Evolutionary conservation across 306 rosid species (phyloP).

Genomic region (Oxytropis ochrocephala): DNA sequence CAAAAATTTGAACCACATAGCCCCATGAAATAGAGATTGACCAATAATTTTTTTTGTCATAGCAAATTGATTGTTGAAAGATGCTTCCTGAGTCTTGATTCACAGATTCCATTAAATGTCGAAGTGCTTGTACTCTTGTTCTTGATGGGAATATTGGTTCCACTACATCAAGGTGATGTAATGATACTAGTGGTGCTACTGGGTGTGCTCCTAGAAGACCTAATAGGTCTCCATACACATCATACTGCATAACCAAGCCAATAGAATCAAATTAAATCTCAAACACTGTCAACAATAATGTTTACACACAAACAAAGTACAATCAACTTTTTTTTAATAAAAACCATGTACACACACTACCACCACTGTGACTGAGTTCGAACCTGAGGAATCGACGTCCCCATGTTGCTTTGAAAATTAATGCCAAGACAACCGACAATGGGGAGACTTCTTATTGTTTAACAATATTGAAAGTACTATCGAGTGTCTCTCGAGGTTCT

Average conservation of each 20-base stretch:
- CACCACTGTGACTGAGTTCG: too few species aligned
- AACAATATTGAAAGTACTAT: too few species aligned
- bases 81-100: conserved; percentile 62
- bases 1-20: conserved; percentile 66
- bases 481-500: too few species aligned
- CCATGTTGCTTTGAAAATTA: too few species aligned
- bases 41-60: conserved; percentile 58
- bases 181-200: conserved; percentile 59
- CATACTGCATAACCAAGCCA: conserved; percentile 54
- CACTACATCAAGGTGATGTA: conserved; percentile 85
- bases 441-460: too few species aligned
- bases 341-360: too few species aligned
- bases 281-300: background rate
- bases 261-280: background rate
- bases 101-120: conserved; percentile 49
- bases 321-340: background rate
- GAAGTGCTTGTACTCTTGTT: conserved; percentile 39
- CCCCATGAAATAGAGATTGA: conserved; percentile 92
- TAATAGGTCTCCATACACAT: conserved; percentile 75
- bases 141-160: conserved; percentile 75
- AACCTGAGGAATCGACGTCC: too few species aligned
- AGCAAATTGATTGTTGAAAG: conserved; percentile 91
- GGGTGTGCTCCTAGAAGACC: conserved; percentile 90
- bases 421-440: too few species aligned
- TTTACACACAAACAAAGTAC: background rate